phyloP scores from a whole-genome alignment of 192 early-diverging fungal genomes.

The Lobosporangium transversale region DNA sequence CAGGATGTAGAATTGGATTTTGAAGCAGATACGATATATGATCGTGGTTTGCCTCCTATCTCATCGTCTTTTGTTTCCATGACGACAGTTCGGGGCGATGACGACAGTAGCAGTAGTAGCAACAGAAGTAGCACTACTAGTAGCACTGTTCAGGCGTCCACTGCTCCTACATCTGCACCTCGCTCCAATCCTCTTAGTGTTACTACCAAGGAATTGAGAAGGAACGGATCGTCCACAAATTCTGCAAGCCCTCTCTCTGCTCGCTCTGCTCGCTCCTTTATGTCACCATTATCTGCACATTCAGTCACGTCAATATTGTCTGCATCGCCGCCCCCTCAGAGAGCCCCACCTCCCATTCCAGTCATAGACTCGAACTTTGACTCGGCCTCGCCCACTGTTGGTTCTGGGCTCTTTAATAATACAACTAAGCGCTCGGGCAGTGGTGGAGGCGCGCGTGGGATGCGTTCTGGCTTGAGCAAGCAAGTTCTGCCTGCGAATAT shows the following conservation, averaged over 20 bases:
- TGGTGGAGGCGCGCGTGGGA: conserved; percentile 36
- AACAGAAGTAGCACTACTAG: background rate
- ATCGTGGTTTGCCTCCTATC: background rate
- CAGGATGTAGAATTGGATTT: conserved; percentile 31
- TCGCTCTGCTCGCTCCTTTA: conserved; percentile 19
- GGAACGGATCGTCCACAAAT: conserved; percentile 34
- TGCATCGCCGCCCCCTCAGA: conserved; percentile 39
- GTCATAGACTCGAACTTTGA: background rate
- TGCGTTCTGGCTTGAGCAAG: conserved; percentile 41
- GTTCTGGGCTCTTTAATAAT: conserved; percentile 17
- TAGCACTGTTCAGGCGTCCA: background rate
- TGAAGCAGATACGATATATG: conserved; percentile 14
- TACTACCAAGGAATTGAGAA: conserved; percentile 12
- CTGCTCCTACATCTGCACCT: background rate
- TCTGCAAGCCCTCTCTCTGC: conserved; percentile 24
- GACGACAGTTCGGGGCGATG: background rate
- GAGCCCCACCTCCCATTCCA: conserved; percentile 44
- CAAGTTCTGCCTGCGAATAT: conserved; percentile 27
- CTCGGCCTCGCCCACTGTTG: background rate
- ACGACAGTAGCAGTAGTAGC: background rate
- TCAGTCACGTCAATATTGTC: conserved; percentile 27
- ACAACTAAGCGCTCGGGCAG: conserved; percentile 37
- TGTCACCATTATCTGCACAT: conserved; percentile 18
- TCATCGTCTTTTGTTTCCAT: conserved; percentile 31
- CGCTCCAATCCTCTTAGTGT: conserved; percentile 6